Percentiles rank a stretch among this genome's conserved stretches.
Evolutionary conservation across 306 rosid genomes (phyloP).

Genomic region (Ammopiptanthus mongolicus): DNA sequence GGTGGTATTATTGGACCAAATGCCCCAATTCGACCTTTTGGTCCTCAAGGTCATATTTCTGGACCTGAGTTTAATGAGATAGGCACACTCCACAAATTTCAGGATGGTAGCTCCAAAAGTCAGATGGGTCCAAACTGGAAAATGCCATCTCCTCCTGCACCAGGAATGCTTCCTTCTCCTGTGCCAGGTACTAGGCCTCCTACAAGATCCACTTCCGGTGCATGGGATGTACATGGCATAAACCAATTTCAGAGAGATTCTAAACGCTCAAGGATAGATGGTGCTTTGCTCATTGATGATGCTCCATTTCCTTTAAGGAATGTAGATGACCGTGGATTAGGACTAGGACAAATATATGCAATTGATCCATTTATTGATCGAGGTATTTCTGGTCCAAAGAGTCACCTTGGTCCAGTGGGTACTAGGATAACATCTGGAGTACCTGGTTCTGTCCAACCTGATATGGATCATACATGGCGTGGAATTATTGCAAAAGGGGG

Average conservation of each 20-base stretch:
- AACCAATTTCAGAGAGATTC: slow-evolving; percentile 66
- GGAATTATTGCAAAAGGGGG: slow-evolving; percentile 87
- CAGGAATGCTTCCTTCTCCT: slow-evolving; percentile 55
- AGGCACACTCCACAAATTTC: slow-evolving; percentile 36
- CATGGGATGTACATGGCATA: slow-evolving; percentile 58
- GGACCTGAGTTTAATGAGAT: slow-evolving; percentile 54
- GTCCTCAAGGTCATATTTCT: slow-evolving; percentile 50
- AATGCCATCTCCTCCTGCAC: slow-evolving; percentile 58
- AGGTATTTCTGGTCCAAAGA: slow-evolving; percentile 41
- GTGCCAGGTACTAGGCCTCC: slow-evolving; percentile 37
- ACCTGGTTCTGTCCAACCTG: slow-evolving; percentile 38
- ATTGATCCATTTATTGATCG: too few species aligned
- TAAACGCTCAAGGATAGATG: slow-evolving; percentile 56
- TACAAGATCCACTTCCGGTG: slow-evolving; percentile 38
- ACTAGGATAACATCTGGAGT: slow-evolving; percentile 39
- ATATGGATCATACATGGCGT: slow-evolving; percentile 73
- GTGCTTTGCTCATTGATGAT: slow-evolving; percentile 41
- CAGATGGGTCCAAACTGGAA: slow-evolving; percentile 60
- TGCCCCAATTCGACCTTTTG: slow-evolving; percentile 47
- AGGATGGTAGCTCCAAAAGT: slow-evolving; percentile 57
- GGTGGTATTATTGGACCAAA: slow-evolving; percentile 46
- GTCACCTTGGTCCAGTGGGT: slow-evolving; percentile 47
- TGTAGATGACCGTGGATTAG: too few species aligned
- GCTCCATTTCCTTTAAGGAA: slow-evolving; percentile 45
- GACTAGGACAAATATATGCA: too few species aligned